Evolutionary conservation across 2,329 filamentous ascomycete species (phyloP).

Genomic region (Fusarium chlamydosporum): DNA sequence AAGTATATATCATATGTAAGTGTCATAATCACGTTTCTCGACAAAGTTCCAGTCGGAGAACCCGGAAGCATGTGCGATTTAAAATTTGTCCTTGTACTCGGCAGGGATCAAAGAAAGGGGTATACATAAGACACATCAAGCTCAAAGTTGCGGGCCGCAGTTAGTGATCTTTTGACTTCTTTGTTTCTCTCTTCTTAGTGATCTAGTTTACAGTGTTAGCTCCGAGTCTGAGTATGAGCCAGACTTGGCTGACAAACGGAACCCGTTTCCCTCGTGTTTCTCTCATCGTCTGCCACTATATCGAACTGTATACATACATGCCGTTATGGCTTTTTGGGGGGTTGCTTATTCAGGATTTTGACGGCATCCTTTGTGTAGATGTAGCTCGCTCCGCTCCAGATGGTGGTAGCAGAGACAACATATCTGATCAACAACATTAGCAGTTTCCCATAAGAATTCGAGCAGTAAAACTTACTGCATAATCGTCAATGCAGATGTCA

Average conservation of each 20-base stretch:
- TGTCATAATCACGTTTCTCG: conserved; percentile 6
- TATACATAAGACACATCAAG: conserved; percentile 27
- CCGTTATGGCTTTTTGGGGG: conserved; percentile 39
- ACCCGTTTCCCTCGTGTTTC: neutral
- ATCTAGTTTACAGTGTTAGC: neutral
- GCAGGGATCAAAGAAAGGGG: conserved; percentile 11
- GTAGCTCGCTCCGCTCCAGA: conserved; percentile 96
- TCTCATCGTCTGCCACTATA: conserved; percentile 13
- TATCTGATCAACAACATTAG: conserved; percentile 67
- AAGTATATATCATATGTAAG: conserved; percentile 14
- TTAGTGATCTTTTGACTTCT: conserved; percentile 1
- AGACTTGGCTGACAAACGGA: neutral
- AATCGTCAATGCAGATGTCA: conserved; percentile 68
- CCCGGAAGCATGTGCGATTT: neutral
- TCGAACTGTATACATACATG: neutral
- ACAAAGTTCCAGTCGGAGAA: neutral
- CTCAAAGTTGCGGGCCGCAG: conserved; percentile 30
- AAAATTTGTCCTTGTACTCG: conserved; percentile 22
- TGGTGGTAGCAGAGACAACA: conserved; percentile 86
- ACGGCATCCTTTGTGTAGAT: conserved; percentile 92
- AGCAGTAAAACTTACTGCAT: conserved; percentile 70
- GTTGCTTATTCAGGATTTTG: conserved; percentile 75
- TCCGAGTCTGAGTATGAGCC: conserved; percentile 5
- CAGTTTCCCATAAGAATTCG: neutral
- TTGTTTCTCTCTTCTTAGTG: neutral